Base-by-base conservation (phyloP, 2,329 filamentous ascomycete genomes). In the Nemania abortiva region DNA sequence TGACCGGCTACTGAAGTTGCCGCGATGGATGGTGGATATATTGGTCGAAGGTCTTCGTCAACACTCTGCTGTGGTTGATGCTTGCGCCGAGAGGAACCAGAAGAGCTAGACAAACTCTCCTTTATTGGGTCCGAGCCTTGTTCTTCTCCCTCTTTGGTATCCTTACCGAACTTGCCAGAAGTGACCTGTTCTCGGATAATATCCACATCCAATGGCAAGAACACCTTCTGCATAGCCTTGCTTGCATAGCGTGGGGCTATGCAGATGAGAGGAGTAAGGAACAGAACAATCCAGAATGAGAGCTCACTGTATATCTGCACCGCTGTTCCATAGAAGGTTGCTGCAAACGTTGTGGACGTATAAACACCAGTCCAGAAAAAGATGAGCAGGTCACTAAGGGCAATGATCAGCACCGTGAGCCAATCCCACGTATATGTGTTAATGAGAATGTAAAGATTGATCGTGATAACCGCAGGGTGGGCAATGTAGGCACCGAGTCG, bases 341-440 rank as follows among this genome's bases (percentile, higher is more conserved):
- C 81, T 0, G 87, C 82, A 60, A 81, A 84, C 6, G 82, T 84
- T 47, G 83, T 83, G 3, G 85, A 80, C 0, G 87, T 87, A 82
- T 97, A 99, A 45, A 97, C 87, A 34, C 94, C 96, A 6, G 96
- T 98, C 94, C 96, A 98, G 83, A 97, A 92, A 85, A 94, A 99
- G 77, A 98, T 89, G 75, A 98, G 88, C 34, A 98, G 80, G 70
- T 92, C 92, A 82, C 94, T 97, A 80, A 98, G 87, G 27, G 82
- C 82, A 60, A 97, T 91, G 70, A 98, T 91, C 68, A 97, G 84
- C 24, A 95, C 82, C 82, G 97, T 97, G 76, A 99, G 85, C 95
- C 95, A 99, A 80, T 99, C 96, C 96, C 96, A 99, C 69, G 95
- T 90, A 81, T 97, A 98, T 0, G 93, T 97, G 82, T 99, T 99